Percentiles rank a stretch among this genome's conserved stretches.
phyloP scores from a whole-genome alignment of 768 basidiomycete species.

The Sistotremastrum niveocremeum region DNA sequence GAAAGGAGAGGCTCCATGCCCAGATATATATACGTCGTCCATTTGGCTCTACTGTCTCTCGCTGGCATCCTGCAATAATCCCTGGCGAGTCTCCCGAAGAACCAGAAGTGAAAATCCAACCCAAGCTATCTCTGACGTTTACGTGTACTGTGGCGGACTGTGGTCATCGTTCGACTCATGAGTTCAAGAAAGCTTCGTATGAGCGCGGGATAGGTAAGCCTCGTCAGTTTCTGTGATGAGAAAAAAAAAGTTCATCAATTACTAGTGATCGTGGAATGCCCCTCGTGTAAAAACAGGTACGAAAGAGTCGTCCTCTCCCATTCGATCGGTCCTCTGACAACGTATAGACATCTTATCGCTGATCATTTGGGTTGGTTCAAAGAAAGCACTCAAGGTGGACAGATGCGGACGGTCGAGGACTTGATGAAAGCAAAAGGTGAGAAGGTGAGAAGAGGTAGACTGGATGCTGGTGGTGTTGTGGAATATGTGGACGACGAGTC shows the following conservation, averaged over 20 bases:
- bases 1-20: too few species aligned
- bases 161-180: slow-evolving; percentile 69
- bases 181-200: slow-evolving; percentile 78
- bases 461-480: slow-evolving; percentile 37
- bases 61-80: too few species aligned
- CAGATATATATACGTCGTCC: too few species aligned
- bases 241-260: too few species aligned
- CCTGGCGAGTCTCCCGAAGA: too few species aligned
- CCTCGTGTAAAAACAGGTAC: slow-evolving; percentile 77
- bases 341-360: slow-evolving; percentile 63
- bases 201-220: slow-evolving; percentile 46
- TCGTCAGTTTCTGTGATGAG: too few species aligned
- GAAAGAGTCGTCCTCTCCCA: slow-evolving; percentile 12
- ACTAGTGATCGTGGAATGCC: slow-evolving; percentile 76
- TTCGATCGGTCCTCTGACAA: neutral
- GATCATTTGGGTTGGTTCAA: slow-evolving; percentile 92
- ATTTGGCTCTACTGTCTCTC: too few species aligned
- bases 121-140: slow-evolving; percentile 63
- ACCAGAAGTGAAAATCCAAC: slow-evolving; percentile 18
- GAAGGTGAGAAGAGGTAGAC: slow-evolving; percentile 39
- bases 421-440: slow-evolving; percentile 71
- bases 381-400: slow-evolving; percentile 57
- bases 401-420: slow-evolving; percentile 70
- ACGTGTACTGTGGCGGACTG: slow-evolving; percentile 76
- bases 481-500: slow-evolving; percentile 25